These are phyloP conservation scores for Primulina huaijiensis DNA, from an alignment of 257 asterid genomes.

Conservation along the genomic window DNA sequence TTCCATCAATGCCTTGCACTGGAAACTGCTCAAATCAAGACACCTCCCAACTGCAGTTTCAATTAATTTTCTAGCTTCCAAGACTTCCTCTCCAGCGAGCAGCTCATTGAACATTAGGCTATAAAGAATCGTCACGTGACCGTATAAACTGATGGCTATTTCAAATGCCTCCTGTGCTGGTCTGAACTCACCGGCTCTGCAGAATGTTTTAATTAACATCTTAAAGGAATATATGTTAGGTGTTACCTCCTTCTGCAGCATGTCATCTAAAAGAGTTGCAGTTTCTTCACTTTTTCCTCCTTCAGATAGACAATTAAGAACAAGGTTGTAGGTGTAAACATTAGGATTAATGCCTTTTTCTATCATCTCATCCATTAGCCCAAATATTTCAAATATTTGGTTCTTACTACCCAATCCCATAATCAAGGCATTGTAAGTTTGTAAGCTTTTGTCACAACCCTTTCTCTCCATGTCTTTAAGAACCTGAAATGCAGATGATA, in stretches of 20 bases:
- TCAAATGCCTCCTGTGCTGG: slow-evolving; percentile 85
- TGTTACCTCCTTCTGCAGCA: slow-evolving; percentile 63
- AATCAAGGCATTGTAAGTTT: slow-evolving; percentile 73
- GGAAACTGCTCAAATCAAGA: slow-evolving; percentile 53
- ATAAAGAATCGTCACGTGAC: slow-evolving; percentile 64
- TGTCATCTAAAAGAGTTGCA: slow-evolving; percentile 67
- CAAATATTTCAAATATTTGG: slow-evolving; percentile 84
- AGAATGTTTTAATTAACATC: slow-evolving; percentile 63
- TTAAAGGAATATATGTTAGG: slow-evolving; percentile 63
- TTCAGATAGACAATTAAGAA: slow-evolving; percentile 66
- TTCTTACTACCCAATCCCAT: slow-evolving; percentile 60
- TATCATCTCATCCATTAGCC: slow-evolving; percentile 85
- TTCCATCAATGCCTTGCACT: not conserved
- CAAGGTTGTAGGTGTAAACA: slow-evolving; percentile 65
- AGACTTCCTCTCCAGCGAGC: slow-evolving; percentile 68
- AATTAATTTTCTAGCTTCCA: slow-evolving; percentile 66
- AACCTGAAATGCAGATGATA: slow-evolving; percentile 92
- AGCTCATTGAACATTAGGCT: slow-evolving; percentile 65
- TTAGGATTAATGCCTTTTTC: slow-evolving; percentile 77
- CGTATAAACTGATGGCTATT: slow-evolving; percentile 51
- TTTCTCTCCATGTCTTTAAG: slow-evolving; percentile 90
- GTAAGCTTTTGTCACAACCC: slow-evolving; percentile 75
- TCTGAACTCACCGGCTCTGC: slow-evolving; percentile 81
- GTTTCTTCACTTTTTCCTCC: slow-evolving; percentile 81
- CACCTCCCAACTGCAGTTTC: slow-evolving; percentile 65